Evolutionary conservation across 495 filamentous ascomycete genomes (phyloP).

Genomic region (Astrothelium subdiscretum): DNA sequence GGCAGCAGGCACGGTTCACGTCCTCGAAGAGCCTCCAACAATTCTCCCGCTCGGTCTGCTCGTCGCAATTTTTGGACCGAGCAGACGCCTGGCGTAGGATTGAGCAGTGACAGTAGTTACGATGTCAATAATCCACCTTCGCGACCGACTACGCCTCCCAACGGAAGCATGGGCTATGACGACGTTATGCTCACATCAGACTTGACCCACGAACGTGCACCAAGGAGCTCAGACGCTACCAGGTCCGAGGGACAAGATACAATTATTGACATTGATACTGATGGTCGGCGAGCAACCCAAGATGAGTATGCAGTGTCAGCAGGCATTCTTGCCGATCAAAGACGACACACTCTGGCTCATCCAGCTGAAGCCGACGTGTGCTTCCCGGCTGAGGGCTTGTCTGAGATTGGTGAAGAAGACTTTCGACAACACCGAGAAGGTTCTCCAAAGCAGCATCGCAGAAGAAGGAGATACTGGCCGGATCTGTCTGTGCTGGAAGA

Average conservation of each 20-base stretch:
- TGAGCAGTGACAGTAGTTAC: constrained; percentile 29
- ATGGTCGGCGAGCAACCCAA: constrained; percentile 30
- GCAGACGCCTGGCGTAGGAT: constrained; percentile 26
- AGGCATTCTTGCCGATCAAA: constrained; percentile 17
- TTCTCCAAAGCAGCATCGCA: constrained; percentile 42
- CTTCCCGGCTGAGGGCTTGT: constrained; percentile 70
- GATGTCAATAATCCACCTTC: constrained; percentile 98
- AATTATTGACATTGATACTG: constrained; percentile 48
- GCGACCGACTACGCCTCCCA: constrained; percentile 62
- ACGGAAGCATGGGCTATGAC: constrained; percentile 57
- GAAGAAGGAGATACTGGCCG: constrained; percentile 49
- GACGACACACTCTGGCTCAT: constrained; percentile 40
- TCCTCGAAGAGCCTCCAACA: constrained; percentile 6
- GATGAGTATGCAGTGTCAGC: constrained; percentile 26
- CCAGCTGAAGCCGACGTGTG: constrained; percentile 81
- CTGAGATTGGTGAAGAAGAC: constrained; percentile 72
- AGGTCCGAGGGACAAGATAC: constrained; percentile 33
- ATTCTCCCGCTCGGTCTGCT: constrained; percentile 8
- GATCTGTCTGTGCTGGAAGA: constrained; percentile 71
- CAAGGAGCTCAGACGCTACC: constrained; percentile 24
- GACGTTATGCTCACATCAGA: constrained; percentile 64
- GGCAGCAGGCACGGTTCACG: constrained; percentile 4
- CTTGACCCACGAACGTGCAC: constrained; percentile 31
- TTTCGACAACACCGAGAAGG: constrained; percentile 26
- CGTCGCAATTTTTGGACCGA: constrained; percentile 12